Evolutionary conservation across 345 rosid species (phyloP).

Genomic region (Eucalyptus albens): DNA sequence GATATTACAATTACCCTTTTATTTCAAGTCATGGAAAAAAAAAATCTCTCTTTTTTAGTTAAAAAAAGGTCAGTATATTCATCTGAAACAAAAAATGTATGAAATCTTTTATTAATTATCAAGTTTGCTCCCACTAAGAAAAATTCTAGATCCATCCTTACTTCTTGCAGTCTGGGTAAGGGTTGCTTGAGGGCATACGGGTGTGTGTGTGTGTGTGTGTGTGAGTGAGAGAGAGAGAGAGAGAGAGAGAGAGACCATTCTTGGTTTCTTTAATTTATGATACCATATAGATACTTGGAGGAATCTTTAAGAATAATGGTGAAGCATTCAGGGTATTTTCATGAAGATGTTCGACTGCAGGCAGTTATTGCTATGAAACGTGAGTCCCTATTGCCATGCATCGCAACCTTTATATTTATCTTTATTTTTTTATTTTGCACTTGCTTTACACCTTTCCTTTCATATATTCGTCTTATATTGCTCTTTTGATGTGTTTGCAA

Average conservation of each 20-base stretch:
- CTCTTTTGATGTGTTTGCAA: neutral
- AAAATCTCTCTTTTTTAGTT: neutral
- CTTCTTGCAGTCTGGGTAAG: neutral
- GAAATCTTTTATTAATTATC: neutral
- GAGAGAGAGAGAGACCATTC: neutral
- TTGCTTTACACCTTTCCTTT: neutral
- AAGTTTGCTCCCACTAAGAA: neutral
- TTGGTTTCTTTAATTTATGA: constrained; percentile 28
- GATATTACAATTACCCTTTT: neutral
- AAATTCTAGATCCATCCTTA: neutral
- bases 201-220: neutral
- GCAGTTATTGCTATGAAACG: constrained; percentile 80
- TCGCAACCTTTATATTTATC: neutral
- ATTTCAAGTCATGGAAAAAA: neutral
- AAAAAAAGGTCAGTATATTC: neutral
- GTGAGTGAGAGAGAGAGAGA: accelerated
- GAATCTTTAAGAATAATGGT: constrained; percentile 77
- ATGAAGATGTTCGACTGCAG: constrained; percentile 98
- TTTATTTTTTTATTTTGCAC: neutral
- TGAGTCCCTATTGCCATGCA: constrained; percentile 22
- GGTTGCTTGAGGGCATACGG: neutral
- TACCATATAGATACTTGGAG: constrained; percentile 67
- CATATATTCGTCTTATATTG: neutral
- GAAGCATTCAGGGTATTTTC: constrained; percentile 83
- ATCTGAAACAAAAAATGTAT: neutral